phyloP scores from a whole-genome alignment of 176 grass and related monocot species.

The Oryza rufipogon region DNA sequence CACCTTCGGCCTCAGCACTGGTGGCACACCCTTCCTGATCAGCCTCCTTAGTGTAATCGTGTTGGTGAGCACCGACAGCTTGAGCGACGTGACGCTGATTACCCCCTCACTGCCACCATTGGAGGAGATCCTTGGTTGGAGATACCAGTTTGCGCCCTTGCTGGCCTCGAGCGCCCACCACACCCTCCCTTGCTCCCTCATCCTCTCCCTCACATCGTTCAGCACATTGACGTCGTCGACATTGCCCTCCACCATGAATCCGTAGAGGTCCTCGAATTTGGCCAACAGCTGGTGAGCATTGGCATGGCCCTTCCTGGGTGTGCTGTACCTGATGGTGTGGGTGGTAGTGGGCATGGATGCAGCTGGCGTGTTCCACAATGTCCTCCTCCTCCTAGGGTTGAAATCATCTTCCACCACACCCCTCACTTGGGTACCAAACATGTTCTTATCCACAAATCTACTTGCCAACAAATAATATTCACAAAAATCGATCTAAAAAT shows the following conservation, averaged over 20 bases:
- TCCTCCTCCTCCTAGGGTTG: conserved; percentile 53
- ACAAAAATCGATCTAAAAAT: conserved; percentile 11
- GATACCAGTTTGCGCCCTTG: conserved; percentile 94
- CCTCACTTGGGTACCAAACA: conserved; percentile 56
- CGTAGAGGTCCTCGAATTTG: conserved; percentile 91
- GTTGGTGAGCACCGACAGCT: conserved; percentile 77
- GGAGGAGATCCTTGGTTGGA: conserved; percentile 79
- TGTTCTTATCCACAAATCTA: conserved; percentile 27
- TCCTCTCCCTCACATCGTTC: conserved; percentile 94
- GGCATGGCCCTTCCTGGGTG: conserved; percentile 35
- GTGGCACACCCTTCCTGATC: conserved; percentile 83
- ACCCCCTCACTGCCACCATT: conserved; percentile 52
- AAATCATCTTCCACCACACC: conserved; percentile 43
- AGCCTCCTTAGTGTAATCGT: conserved; percentile 75
- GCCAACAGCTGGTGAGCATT: conserved; percentile 53
- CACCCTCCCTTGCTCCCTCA: conserved; percentile 80
- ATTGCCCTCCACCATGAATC: conserved; percentile 88
- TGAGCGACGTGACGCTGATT: conserved; percentile 72
- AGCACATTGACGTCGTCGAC: conserved; percentile 92
- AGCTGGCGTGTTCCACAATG: conserved; percentile 42
- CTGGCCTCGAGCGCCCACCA: conserved; percentile 89
- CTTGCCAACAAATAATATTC: background rate
- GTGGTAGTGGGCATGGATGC: conserved; percentile 45
- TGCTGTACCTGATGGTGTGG: conserved; percentile 37
- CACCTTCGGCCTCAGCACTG: conserved; percentile 74